Evolutionary conservation across 257 asterid species (phyloP), one percentile per base, ranked within the genome.

Genomic region (Solanum neorickii): DNA sequence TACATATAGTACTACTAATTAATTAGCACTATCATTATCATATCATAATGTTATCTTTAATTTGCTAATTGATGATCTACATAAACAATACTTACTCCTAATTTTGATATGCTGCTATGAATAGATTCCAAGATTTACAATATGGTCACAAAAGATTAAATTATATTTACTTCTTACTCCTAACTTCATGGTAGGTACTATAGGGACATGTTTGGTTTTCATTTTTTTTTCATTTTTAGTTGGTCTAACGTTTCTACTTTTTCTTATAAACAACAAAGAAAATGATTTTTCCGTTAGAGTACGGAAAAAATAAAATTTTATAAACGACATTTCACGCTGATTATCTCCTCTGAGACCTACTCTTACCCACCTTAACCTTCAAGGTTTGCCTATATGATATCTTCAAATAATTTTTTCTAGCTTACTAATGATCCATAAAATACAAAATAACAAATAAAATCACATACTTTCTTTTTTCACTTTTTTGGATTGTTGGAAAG

Each of bases 11-110:
- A 44, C 87, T 44, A 39, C 42, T 47, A 49, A 49, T 73, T 74
- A 74, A 39, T 12, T 72, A 86, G 82, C 90, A 77, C 89, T 86
- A 86, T 68, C 39, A 78, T 87, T 90, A 88, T 87, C 83, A 84
- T 90, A 87, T 87, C 83, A 86, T 47, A 29, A 68, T 76, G 80
- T 47, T 47, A 84, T 89, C 59, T 31, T 85, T 86, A n/a, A 56
- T 56, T 56, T 56, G 65, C 1, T 20, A 29, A 29, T 25, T 49
- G 31, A 80, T 80, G 9, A 27, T 78, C 65, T 27, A 78, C 68
- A 9, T 80, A 80, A 80, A 27, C 27, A 46, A 56, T 7, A 56
- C 65, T 56, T 56, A 3, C 65, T 56, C 65, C n/a, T 56, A 56
- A 56, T 56, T 80, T 80, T 9, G n/a, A 77, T 75, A 1, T 47